Base-by-base conservation (phyloP, 2,329 filamentous ascomycete genomes). In the Paradendryphiella salina region DNA sequence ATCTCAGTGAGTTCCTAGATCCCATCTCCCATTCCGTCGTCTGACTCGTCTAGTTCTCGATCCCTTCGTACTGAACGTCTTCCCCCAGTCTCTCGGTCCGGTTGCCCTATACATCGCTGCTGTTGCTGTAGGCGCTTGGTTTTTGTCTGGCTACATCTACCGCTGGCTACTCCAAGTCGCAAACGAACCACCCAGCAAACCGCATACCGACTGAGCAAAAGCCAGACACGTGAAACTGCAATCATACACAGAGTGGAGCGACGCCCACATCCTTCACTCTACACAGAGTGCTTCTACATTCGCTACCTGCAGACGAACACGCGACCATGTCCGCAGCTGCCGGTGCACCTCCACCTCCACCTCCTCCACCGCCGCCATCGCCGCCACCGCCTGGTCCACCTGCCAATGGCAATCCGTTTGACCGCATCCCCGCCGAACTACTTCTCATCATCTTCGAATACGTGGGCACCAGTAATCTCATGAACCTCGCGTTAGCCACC, bases 31-130 rank as follows among this genome's bases (percentile, higher is more conserved):
- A 9, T 10, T 28, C 13, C 20, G 15, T 20, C 35, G 21, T 46
- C 59, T 70, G 53, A 67, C 57, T 18, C 15, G 4, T 23, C 14
- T 14, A 72, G 88, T 96, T 64, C 82, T 99, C 18, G 94, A 97
- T 72, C 91, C 91, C 0, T 97, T 87, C 67, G 54, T 95, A 33
- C 75, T 86, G 65, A 94, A 95, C 75, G 67, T 91, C 13, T 79
- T 97, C 44, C 94, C 94, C 10, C 79, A 79, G 43, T 96, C 91
- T 3, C 77, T 97, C 13, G 65, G 88, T 17, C 85, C 89, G 15
- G 93, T 88, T 1, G 83, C 83, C 10, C 76, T 75, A 29, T 96
- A 91, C 72, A 79, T 95, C 46, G 63, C 80, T 3, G 59, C 82
- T 3, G 80, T 96, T 46, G 83, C 84, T 9, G 54, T 79, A 31